Conservation (phyloP, 1,139 yeast genomes). For the Torulaspora globosa region DNA sequence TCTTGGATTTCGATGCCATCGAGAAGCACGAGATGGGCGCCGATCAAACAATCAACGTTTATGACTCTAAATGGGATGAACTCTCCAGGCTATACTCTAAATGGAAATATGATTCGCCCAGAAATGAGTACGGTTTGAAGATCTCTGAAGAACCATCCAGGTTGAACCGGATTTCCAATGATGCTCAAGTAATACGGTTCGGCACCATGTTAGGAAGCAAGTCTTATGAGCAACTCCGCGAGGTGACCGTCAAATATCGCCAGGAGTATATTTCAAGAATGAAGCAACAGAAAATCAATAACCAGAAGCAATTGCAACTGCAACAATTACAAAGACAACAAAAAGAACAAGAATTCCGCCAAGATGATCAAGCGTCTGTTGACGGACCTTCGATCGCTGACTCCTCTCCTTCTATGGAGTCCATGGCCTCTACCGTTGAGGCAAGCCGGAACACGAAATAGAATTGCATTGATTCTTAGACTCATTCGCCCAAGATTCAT, state of each 20-base stretch:
- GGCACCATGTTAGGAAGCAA: conserved; percentile 88
- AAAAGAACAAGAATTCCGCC: conserved; percentile 27
- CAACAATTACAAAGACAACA: conserved; percentile 29
- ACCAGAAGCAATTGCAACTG: conserved; percentile 35
- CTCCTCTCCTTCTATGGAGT: conserved; percentile 12
- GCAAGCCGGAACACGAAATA: conserved; percentile 6
- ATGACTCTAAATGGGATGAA: conserved; percentile 54
- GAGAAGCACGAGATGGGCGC: conserved; percentile 30
- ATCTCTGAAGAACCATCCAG: conserved; percentile 61
- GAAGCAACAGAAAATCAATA: conserved; percentile 36
- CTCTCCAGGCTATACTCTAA: conserved; percentile 59
- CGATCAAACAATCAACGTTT: conserved; percentile 42
- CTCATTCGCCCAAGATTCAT: not conserved
- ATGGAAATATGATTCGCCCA: conserved; percentile 75
- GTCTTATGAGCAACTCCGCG: conserved; percentile 66
- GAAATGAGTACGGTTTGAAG: conserved; percentile 49
- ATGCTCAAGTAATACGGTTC: conserved; percentile 83
- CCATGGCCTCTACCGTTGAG: conserved; percentile 11
- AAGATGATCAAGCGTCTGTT: conserved; percentile 11
- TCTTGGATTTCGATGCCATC: conserved; percentile 32
- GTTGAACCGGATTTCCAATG: conserved; percentile 76
- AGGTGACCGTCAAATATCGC: conserved; percentile 47
- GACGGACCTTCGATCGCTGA: conserved; percentile 12
- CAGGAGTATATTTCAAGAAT: conserved; percentile 47
- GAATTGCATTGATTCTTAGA: conserved; percentile 6